These are phyloP conservation scores for Vararia minispora DNA, from an alignment of 768 basidiomycete genomes.

Conservation along the genomic window DNA sequence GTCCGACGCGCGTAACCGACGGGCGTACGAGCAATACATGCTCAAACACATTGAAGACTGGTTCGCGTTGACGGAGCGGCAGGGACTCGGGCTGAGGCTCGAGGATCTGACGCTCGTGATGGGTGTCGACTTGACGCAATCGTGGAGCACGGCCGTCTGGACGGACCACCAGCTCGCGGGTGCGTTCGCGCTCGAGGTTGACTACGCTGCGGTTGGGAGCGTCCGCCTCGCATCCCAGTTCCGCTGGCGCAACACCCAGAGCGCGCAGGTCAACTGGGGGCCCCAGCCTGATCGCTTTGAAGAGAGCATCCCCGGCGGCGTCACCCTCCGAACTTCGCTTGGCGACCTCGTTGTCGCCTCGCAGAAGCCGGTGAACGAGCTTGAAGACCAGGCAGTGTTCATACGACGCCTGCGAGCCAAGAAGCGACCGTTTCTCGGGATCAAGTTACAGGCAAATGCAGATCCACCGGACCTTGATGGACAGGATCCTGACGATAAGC, in stretches of 20 bases:
- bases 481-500: too few species aligned
- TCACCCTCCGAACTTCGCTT: background rate
- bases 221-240: background rate
- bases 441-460: background rate
- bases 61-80: background rate
- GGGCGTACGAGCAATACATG: background rate
- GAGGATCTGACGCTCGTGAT: conserved; percentile 1
- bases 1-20: background rate
- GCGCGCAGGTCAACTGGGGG: background rate
- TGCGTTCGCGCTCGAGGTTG: background rate
- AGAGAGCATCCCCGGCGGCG: background rate
- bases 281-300: background rate
- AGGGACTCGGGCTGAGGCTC: background rate
- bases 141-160: background rate
- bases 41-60: background rate
- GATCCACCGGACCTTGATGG: background rate
- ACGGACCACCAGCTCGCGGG: background rate
- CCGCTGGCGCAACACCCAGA: background rate
- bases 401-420: background rate
- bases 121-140: background rate
- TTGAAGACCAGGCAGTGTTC: background rate
- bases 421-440: background rate
- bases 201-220: background rate
- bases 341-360: background rate
- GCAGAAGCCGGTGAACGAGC: background rate